Base-by-base conservation (phyloP, 1,139 yeast genomes). In the Geotrichum australiense region DNA sequence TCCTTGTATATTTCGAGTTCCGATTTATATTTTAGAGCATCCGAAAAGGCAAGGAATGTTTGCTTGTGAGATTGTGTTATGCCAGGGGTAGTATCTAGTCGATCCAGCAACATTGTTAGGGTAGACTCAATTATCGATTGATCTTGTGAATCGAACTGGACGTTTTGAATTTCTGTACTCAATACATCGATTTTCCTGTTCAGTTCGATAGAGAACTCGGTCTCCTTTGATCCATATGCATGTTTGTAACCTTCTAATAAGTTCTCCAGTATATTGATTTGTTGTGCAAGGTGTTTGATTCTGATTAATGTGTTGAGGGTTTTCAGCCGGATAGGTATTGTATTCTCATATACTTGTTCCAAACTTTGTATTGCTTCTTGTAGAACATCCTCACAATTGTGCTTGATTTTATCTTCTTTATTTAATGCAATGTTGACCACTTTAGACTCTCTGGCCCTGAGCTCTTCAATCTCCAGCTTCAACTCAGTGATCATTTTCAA, bases 401-500 rank as follows among this genome's bases (percentile, higher is more conserved):
- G 37, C 4, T 54, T 51, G 4, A 41, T 33, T 10, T 45, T 44
- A 10, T 40, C 43, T 7, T 37, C 44, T 35, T 49, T 50, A 2
- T 43, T 48, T 12, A 56, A 43, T 1, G 59, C 59, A n/a, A 43
- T 39, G 3, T 68, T 66, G 3, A 73, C 62, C 37, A 70, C 63
- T 20, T 60, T 57, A 2, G 61, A 47, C 52, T 80, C 87, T 40
- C 86, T 66, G 0, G 59, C 57, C 46, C 84, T 65, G 41, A 85
- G 65, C 47, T 79, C 83, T 36, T 78, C 84, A 45, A 86, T 84
- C 58, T 84, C 91, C 45, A 71, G 74, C 50, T 79, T 78, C 54
- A 85, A 94, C 52, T 83, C 89, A 1, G 89, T 78, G 28, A 87
- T 86, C 80, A 84, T 81, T 61, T 82, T 81, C 55, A 85, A 65